phyloP scores from a whole-genome alignment of 768 basidiomycete genomes.

The Agrocybe pediades region DNA sequence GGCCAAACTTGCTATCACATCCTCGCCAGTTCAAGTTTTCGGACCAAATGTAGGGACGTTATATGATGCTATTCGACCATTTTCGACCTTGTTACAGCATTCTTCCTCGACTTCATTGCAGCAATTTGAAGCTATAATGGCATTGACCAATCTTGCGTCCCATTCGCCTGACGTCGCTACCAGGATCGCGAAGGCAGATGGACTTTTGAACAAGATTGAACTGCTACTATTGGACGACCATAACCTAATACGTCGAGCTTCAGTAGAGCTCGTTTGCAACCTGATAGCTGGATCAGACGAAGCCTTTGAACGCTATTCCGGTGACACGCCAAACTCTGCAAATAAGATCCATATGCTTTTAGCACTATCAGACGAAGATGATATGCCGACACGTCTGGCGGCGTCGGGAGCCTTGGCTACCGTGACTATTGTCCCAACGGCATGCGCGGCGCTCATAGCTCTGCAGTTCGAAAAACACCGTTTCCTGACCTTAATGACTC shows the following conservation, averaged over 20 bases:
- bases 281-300: constrained; percentile 76
- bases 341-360: constrained; percentile 81
- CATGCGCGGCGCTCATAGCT: constrained; percentile 61
- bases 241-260: constrained; percentile 78
- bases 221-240: constrained; percentile 83
- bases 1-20: constrained; percentile 91
- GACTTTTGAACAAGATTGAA: constrained; percentile 67
- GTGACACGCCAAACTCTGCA: constrained; percentile 37
- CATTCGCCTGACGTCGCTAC: constrained; percentile 64
- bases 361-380: constrained; percentile 86
- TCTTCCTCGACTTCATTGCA: constrained; percentile 73
- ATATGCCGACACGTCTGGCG: constrained; percentile 83
- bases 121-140: constrained; percentile 93
- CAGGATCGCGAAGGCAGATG: constrained; percentile 63
- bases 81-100: constrained; percentile 73
- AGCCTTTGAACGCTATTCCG: constrained; percentile 74
- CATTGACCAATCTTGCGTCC: constrained; percentile 92
- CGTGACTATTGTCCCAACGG: constrained; percentile 61
- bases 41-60: constrained; percentile 79
- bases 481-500: constrained; percentile 65
- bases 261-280: constrained; percentile 92
- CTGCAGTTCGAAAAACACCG: constrained; percentile 68
- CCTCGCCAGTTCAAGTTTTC: constrained; percentile 88
- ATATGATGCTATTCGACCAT: constrained; percentile 82
- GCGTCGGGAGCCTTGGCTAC: constrained; percentile 89